These are phyloP conservation scores for Aspergillus sojae DNA, from an alignment of 2,329 filamentous ascomycete genomes.

Conservation along the genomic window DNA sequence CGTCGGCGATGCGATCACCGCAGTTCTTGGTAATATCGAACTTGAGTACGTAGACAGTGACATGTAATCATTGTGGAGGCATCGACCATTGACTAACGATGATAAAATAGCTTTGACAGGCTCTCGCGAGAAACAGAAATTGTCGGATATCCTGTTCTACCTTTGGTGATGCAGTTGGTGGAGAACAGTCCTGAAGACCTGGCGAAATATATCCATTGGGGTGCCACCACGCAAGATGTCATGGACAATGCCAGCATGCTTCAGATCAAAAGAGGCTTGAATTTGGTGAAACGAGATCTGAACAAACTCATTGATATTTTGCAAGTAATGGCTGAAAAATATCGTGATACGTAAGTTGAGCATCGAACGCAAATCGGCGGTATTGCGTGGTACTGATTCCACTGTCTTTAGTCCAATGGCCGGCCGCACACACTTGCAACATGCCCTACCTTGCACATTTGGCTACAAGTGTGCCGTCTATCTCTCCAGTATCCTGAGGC, in stretches of 20 bases:
- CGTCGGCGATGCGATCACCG: conserved; percentile 40
- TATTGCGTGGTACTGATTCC: not conserved
- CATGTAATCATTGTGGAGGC: not conserved
- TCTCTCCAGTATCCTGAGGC: conserved; percentile 54
- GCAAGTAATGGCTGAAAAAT: conserved; percentile 44
- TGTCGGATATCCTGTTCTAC: conserved; percentile 58
- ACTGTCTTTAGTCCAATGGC: conserved; percentile 51
- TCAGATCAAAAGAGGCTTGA: conserved; percentile 56
- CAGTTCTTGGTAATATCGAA: conserved; percentile 32
- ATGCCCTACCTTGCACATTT: conserved; percentile 60
- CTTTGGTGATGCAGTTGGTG: conserved; percentile 53
- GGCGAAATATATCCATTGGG: conserved; percentile 60
- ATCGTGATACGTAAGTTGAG: conserved; percentile 48
- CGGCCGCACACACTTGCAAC: conserved; percentile 60
- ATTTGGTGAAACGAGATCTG: conserved; percentile 51
- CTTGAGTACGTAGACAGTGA: conserved; percentile 33
- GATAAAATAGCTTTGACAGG: conserved; percentile 35
- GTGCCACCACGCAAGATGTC: conserved; percentile 62
- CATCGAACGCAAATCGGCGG: not conserved
- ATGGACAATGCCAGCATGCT: conserved; percentile 59
- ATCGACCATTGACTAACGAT: not conserved
- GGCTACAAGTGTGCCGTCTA: conserved; percentile 62
- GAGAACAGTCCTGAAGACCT: conserved; percentile 34
- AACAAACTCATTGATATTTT: conserved; percentile 48
- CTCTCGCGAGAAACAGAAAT: conserved; percentile 53